Evolutionary conservation across 2,329 filamentous ascomycete genomes (phyloP), one percentile per base, ranked within the genome.

Genomic region (Mollisia scopiformis): DNA sequence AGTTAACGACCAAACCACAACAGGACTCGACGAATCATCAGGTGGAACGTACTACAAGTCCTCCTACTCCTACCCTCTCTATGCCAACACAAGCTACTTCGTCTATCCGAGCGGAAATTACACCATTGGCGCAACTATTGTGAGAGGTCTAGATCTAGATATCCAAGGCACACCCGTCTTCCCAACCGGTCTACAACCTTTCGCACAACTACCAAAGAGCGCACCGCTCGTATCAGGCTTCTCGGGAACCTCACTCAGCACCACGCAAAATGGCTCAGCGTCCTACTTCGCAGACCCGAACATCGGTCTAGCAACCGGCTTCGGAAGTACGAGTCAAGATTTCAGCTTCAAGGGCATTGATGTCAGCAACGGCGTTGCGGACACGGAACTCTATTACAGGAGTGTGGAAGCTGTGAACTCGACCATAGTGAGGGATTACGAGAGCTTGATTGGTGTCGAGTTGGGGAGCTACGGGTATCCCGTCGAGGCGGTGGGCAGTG

Each of bases 161-260:
- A 77, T 78, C 27, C 61, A 75, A 25, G 81, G 81, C 4, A 70
- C 74, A 8, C 73, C 81, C 1, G 78, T 84, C 27, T 86, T 90
- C 54, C 84, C 88, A 0, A 85, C 81, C 0, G 86, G 85, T 1
- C 74, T 89, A 2, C 84, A 89, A 64, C 83, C 81, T 0, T 88
- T 88, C 65, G 67, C 75, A 25, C 59, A 73, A 3, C 50, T 76
- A 58, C 59, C 70, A 39, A 41, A 69, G 53, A 28, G 63, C 7
- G 51, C 61, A 31, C 63, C 69, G 30, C 61, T 70, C 23, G 57
- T 63, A 3, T 54, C 66, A 7, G 39, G 63, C 2, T 74, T 79
- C 62, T 62, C 69, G 19, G 80, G 79, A 6, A 74, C 79, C 0
- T 67, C 71, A 2, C 69, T 86, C 10, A 71, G 69, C 1, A 89